Evolutionary conservation across 2,329 filamentous ascomycete genomes (phyloP).

Genomic region (Cordyceps fumosorosea): DNA sequence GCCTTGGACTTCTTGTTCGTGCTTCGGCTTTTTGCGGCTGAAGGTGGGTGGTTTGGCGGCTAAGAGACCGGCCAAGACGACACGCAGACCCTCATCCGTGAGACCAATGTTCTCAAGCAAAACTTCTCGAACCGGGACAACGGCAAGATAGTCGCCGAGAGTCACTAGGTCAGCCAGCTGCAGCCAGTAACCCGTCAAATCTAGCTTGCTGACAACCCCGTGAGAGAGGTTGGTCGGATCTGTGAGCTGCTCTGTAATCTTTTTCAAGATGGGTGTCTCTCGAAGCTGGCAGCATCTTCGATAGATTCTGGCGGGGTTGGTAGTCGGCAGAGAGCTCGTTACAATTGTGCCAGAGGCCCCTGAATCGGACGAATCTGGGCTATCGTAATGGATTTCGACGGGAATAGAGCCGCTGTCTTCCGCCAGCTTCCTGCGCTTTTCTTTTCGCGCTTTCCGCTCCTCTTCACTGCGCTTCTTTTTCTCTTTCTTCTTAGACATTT

Average conservation of each 20-base stretch:
- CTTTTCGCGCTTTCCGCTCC: conserved; percentile 85
- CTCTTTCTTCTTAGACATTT: conserved; percentile 70
- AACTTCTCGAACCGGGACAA: conserved; percentile 84
- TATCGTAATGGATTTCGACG: conserved; percentile 71
- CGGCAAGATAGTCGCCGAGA: conserved; percentile 85
- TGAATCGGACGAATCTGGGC: conserved; percentile 48
- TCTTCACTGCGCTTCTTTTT: conserved; percentile 95
- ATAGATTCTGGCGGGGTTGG: conserved; percentile 88
- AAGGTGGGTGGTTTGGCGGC: conserved; percentile 64
- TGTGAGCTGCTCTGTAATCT: conserved; percentile 81
- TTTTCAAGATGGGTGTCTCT: conserved; percentile 86
- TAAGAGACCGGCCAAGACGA: conserved; percentile 78
- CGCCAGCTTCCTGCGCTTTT: conserved; percentile 76
- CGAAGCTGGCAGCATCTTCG: conserved; percentile 88
- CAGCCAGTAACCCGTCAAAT: conserved; percentile 79
- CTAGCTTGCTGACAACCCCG: conserved; percentile 75
- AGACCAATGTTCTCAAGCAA: conserved; percentile 82
- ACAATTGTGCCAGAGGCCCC: conserved; percentile 19
- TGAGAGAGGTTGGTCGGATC: conserved; percentile 60
- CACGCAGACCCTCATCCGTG: conserved; percentile 77
- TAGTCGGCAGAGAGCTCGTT: conserved; percentile 57
- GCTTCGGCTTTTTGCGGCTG: conserved; percentile 42
- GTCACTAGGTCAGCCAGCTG: conserved; percentile 79
- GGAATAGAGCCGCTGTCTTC: conserved; percentile 84
- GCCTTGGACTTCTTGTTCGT: conserved; percentile 42